phyloP scores from a whole-genome alignment of 768 basidiomycete species.

The Cystofilobasidium bisporidii region DNA sequence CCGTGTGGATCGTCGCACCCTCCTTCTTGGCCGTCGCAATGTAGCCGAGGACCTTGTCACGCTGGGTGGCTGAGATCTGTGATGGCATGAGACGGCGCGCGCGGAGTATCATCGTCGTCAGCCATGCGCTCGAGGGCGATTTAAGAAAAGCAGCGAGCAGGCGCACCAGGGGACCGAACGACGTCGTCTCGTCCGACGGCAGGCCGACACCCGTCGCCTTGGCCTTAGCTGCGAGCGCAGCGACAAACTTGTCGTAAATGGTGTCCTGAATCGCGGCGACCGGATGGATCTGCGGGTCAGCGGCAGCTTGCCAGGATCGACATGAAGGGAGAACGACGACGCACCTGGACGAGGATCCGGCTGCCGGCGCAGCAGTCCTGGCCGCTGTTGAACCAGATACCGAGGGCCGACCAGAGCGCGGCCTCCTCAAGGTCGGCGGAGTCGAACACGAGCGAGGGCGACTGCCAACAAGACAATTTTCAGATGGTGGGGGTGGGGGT shows the following conservation, averaged over 20 bases:
- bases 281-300: background rate
- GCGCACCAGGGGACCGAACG: conserved; percentile 53
- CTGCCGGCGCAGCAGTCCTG: conserved; percentile 61
- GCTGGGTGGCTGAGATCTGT: conserved; percentile 29
- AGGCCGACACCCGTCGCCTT: conserved; percentile 48
- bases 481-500: background rate
- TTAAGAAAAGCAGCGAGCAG: too few relatives aligned
- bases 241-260: conserved; percentile 19
- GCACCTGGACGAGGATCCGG: conserved; percentile 44
- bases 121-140: too few relatives aligned
- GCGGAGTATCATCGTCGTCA: too few relatives aligned
- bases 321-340: too few relatives aligned
- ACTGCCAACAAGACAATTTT: background rate
- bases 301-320: too few relatives aligned
- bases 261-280: too few relatives aligned
- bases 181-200: conserved; percentile 47
- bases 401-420: conserved; percentile 60
- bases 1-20: conserved; percentile 35
- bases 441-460: conserved; percentile 54
- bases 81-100: too few relatives aligned
- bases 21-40: conserved; percentile 65
- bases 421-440: conserved; percentile 80
- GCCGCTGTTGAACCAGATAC: conserved; percentile 58
- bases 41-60: conserved; percentile 54
- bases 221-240: conserved; percentile 40